Conservation (phyloP, 2,329 filamentous ascomycete genomes). For the Trichoderma sp. region DNA sequence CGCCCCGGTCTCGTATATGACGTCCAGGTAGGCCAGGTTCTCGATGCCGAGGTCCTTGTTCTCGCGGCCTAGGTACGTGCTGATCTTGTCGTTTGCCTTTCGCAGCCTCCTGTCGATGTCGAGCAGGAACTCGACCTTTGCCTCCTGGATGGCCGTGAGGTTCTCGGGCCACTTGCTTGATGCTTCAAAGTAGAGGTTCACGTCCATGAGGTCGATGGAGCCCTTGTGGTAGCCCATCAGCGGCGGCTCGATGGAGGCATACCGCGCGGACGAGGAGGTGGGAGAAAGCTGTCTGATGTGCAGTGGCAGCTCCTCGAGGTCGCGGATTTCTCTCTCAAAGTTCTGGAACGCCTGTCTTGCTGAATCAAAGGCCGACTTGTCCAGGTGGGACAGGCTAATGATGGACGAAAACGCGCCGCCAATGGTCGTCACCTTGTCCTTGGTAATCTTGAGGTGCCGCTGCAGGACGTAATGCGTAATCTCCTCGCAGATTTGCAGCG, state of each 20-base stretch:
- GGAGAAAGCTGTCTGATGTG: slow-evolving; percentile 79
- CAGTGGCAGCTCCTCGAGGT: slow-evolving; percentile 82
- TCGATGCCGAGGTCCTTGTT: slow-evolving; percentile 68
- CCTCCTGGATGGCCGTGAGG: slow-evolving; percentile 84
- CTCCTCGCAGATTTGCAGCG: slow-evolving; percentile 72
- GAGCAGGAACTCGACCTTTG: slow-evolving; percentile 87
- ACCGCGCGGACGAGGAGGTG: slow-evolving; percentile 72
- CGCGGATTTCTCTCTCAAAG: slow-evolving; percentile 76
- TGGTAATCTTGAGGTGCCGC: slow-evolving; percentile 65
- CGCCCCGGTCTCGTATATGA: slow-evolving; percentile 70
- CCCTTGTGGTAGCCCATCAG: slow-evolving; percentile 49
- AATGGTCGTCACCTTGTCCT: slow-evolving; percentile 55
- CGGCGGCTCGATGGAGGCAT: slow-evolving; percentile 60
- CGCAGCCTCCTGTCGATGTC: slow-evolving; percentile 72
- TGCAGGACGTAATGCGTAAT: slow-evolving; percentile 73
- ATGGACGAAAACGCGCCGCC: slow-evolving; percentile 55
- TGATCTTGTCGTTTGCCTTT: slow-evolving; percentile 60
- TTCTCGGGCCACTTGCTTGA: slow-evolving; percentile 95
- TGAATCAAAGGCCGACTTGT: slow-evolving; percentile 65
- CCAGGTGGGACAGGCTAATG: slow-evolving; percentile 50
- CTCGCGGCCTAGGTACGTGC: slow-evolving; percentile 76
- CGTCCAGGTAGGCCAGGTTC: slow-evolving; percentile 81
- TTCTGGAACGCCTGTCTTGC: slow-evolving; percentile 70
- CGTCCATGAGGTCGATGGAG: slow-evolving; percentile 63
- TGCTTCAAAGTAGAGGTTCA: slow-evolving; percentile 88